A percentile compares a stretch with the other conserved stretches of the same genome.
Evolutionary conservation across 768 basidiomycete genomes (phyloP).

Genomic region (Tulasnella sp.): DNA sequence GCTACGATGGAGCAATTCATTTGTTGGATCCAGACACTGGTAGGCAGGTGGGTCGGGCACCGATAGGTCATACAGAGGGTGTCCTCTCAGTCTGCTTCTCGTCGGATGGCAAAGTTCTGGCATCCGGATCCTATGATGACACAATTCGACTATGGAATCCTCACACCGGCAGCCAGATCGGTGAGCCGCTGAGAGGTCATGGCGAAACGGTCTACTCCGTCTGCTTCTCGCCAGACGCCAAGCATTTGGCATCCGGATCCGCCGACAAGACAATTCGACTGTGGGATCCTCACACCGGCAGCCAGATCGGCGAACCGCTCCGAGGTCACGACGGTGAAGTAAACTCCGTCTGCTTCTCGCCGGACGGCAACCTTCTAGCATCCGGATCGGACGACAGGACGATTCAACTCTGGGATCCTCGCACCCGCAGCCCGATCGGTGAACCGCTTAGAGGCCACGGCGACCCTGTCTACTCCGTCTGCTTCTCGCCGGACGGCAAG

Average conservation of each 20-base stretch:
- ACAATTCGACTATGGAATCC: not conserved
- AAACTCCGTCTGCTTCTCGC: not conserved
- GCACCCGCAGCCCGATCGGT: not conserved
- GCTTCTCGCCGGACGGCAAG: conserved; percentile 10
- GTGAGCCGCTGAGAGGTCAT: not conserved
- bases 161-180: not conserved
- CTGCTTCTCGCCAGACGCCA: not conserved
- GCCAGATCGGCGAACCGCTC: not conserved
- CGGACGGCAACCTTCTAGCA: not conserved
- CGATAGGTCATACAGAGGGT: not conserved
- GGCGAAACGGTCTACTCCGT: not conserved
- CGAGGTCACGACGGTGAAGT: not conserved
- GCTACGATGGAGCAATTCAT: not conserved
- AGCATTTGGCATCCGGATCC: not conserved
- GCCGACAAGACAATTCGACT: not conserved
- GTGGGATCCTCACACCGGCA: not conserved
- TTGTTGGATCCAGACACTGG: not conserved
- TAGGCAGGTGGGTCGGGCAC: not conserved
- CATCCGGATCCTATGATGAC: not conserved
- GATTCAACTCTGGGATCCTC: not conserved
- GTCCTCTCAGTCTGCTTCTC: not conserved
- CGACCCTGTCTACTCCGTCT: not conserved
- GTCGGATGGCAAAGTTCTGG: not conserved
- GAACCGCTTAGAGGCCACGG: not conserved
- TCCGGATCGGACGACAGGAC: not conserved